Conservation (phyloP, 2,329 filamentous ascomycete genomes). For the Rhinocladiella similis region DNA sequence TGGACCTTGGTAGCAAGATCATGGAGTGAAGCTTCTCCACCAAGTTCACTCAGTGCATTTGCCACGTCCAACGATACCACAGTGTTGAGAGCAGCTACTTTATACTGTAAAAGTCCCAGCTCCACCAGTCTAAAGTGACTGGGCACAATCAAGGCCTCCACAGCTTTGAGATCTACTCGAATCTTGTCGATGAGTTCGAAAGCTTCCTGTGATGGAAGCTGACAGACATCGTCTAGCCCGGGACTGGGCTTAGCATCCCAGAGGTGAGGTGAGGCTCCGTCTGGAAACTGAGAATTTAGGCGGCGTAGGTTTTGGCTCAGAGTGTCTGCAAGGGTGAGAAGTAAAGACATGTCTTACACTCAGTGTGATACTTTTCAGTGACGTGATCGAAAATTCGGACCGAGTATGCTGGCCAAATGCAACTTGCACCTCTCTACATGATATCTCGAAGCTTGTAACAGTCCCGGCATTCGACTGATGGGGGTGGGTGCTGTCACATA, state of each 20-base stretch:
- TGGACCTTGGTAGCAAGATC: slow-evolving; percentile 1
- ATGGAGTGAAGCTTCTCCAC: slow-evolving; percentile 4
- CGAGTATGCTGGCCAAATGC: too few species aligned
- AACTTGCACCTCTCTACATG: too few species aligned
- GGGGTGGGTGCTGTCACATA: too few species aligned
- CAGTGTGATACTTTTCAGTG: too few species aligned
- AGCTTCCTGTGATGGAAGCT: slow-evolving; percentile 29
- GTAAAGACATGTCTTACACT: not conserved
- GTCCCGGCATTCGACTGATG: too few species aligned
- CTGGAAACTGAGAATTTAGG: not conserved
- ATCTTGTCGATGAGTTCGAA: slow-evolving; percentile 29
- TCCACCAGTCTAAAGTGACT: slow-evolving; percentile 13
- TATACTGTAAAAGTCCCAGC: not conserved
- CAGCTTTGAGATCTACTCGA: slow-evolving; percentile 8
- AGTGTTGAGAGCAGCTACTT: slow-evolving; percentile 3
- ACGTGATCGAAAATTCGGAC: too few species aligned
- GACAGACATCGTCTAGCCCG: slow-evolving; percentile 34
- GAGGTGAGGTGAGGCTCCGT: not conserved
- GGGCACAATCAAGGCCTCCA: slow-evolving; percentile 11
- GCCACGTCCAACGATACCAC: slow-evolving; percentile 8
- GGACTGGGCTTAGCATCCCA: slow-evolving; percentile 25
- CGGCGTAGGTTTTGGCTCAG: not conserved
- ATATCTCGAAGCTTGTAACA: too few species aligned
- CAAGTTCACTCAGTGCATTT: slow-evolving; percentile 4
- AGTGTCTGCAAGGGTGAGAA: not conserved